Base-by-base conservation (phyloP, 169 alveolate species). In the Plasmodium fragile region DNA sequence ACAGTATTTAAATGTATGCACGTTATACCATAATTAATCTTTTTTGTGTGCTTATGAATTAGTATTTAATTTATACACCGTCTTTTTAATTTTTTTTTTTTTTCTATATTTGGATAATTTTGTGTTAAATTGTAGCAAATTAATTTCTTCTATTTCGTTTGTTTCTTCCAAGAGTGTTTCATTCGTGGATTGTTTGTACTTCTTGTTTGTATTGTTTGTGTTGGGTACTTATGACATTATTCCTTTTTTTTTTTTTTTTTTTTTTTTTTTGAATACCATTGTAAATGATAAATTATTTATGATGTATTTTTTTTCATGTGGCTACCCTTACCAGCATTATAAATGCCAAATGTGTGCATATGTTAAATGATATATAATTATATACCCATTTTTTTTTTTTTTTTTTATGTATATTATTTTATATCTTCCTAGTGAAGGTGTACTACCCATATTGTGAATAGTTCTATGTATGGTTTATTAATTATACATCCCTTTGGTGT, bases 391-490 rank as follows among this genome's bases (percentile, higher is more conserved):
- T 16, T 49, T 49, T 49, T 45, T 11, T 80, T n/a, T 43, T 43
- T 49, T 49, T 49, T 49, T 16, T 81, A 71, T 53, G 41, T 53
- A 32, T 81, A 81, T 41, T 11, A 32, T 3, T 75, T 39, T 41
- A 78, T 13, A 36, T 75, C 41, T 75, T 28, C 69, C 45, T 16
- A 78, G 34, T 7, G 16, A 78, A 36, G 69, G 72, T 28, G 72
- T 28, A 72, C 45, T 32, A 65, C 36, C 36, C 32, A 36, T 13
- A 41, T 11, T 78, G 49, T 78, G 45, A n/a, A 41, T 78, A 78
- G 72, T 78, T 78, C n/a, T 81, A 49, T 81, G 22, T 41, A 55
- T 81, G 69, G 78, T 81, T 81, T 81, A 81, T 81, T 53, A 81
- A 81, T 53, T 81, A 81, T 81, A 49, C 59, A 32, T 41, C 89